phyloP scores from a whole-genome alignment of 331 rosid species.

The Erythrophleum ivorense region DNA sequence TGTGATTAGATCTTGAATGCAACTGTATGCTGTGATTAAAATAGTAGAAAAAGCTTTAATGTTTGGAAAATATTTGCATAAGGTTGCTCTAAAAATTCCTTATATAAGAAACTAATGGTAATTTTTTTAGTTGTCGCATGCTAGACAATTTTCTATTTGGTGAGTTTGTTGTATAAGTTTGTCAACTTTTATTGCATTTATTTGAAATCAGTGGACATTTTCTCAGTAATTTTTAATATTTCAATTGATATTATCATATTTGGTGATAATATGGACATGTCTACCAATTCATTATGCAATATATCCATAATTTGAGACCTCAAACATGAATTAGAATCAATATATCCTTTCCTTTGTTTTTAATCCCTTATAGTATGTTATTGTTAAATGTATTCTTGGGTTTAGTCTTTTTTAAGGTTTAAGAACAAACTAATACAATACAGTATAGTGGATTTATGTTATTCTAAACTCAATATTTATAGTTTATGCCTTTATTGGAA shows the following conservation, averaged over 20 bases:
- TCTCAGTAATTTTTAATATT: neutral
- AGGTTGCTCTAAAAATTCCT: neutral
- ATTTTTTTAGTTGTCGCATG: neutral
- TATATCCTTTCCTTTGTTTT: neutral
- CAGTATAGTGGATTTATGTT: neutral
- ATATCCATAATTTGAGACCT: neutral
- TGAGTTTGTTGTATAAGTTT: neutral
- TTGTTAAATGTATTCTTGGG: neutral
- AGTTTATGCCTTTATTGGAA: constrained; percentile 8
- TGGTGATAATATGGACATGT: neutral
- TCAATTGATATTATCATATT: constrained; percentile 9
- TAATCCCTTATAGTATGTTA: neutral
- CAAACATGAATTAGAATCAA: constrained; percentile 9
- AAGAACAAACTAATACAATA: neutral
- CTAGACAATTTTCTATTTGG: neutral
- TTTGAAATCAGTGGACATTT: neutral
- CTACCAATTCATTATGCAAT: constrained; percentile 6
- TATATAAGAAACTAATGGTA: neutral
- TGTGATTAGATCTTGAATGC: neutral
- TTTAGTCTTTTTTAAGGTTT: neutral
- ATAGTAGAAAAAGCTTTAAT: neutral
- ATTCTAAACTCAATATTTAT: neutral
- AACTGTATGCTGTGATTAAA: neutral
- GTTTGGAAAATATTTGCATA: neutral
- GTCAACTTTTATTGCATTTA: neutral